Percentiles rank a stretch among this genome's conserved stretches.
phyloP scores from a whole-genome alignment of 345 rosid genomes.

The thale cress (Arabidopsis thaliana) region TAIR10.1 NC_003076.8:25605001-25605500 shows the following conservation, averaged over 20 bases:
- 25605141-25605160: constrained; percentile 81
- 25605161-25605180: constrained; percentile 95
- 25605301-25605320: constrained; percentile 3
- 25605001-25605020: constrained; percentile 89
- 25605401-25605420: not conserved
- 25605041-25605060: constrained; percentile 19
- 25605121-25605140: constrained; percentile 34
- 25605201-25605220: constrained; percentile 99
- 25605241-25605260: not conserved
- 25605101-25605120: not conserved
- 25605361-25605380: constrained; percentile 21
- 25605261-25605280: constrained; percentile 16
- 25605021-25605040: constrained; percentile 28
- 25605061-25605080: constrained; percentile 25
- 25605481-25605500: constrained; percentile 1
- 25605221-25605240: constrained; percentile 56
- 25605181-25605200: constrained; percentile 96
- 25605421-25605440: constrained; percentile 11
- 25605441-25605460: constrained; percentile 20
- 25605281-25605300: constrained; percentile 10
- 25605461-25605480: not conserved
- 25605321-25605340: constrained; percentile 10
- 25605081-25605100: constrained; percentile 2
- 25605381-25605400: constrained; percentile 26
- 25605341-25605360: not conserved